Percentiles rank a stretch among this genome's conserved stretches.
phyloP scores from a whole-genome alignment of 2,329 filamentous ascomycete species.

The Fusarium sp. region DNA sequence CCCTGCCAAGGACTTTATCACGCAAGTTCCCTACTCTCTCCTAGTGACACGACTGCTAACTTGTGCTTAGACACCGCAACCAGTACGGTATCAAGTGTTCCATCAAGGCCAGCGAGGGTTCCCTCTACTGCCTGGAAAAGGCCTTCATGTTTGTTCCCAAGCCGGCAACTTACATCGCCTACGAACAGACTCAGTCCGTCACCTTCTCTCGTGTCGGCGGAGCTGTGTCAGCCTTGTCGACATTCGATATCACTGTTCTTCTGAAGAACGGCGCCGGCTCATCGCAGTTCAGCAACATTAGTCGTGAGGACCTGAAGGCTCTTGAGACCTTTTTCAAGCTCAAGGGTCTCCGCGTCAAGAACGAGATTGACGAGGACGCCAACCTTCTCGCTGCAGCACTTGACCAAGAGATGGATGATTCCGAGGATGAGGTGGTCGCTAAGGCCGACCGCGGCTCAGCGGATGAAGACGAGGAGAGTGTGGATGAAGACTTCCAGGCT shows the following conservation, averaged over 20 bases:
- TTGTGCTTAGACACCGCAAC: conserved; percentile 76
- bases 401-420: conserved; percentile 84
- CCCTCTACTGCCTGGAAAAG: conserved; percentile 96
- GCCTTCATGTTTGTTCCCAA: conserved; percentile 99
- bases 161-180: conserved; percentile 95
- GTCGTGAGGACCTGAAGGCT: conserved; percentile 95
- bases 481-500: conserved; percentile 95
- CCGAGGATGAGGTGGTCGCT: conserved; percentile 82
- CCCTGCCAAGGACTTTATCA: conserved; percentile 93
- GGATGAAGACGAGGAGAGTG: conserved; percentile 94
- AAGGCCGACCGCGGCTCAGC: conserved; percentile 87
- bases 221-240: conserved; percentile 91
- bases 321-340: conserved; percentile 98
- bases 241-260: conserved; percentile 95
- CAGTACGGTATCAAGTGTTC: conserved; percentile 98
- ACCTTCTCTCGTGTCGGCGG: conserved; percentile 97
- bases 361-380: conserved; percentile 97
- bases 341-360: conserved; percentile 95
- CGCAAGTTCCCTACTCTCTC: conserved; percentile 56
- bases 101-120: conserved; percentile 99
- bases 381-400: conserved; percentile 83
- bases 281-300: conserved; percentile 99
- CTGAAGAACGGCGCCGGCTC: conserved; percentile 89
- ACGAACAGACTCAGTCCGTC: conserved; percentile 90
- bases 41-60: conserved; percentile 45